These are phyloP conservation scores for Pulveroboletus frians DNA, from an alignment of 768 basidiomycete species.

Conservation along the genomic window DNA sequence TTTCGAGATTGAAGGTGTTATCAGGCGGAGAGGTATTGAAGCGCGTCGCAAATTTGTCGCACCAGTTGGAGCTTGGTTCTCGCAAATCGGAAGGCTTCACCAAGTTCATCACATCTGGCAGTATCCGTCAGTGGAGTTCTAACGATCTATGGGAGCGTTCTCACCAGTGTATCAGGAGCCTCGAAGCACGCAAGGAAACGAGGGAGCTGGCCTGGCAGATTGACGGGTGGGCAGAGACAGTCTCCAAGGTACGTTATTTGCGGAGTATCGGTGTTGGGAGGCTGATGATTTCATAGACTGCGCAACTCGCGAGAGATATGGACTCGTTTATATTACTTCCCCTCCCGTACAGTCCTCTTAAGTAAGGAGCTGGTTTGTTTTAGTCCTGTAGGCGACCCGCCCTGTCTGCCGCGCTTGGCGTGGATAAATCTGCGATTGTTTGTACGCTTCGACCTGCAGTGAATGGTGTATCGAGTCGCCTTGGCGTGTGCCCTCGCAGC, in stretches of 20 bases:
- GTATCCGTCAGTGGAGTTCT: slow-evolving; percentile 62
- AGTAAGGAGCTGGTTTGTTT: slow-evolving; percentile 37
- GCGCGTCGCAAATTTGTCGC: slow-evolving; percentile 83
- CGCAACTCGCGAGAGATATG: slow-evolving; percentile 83
- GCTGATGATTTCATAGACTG: slow-evolving; percentile 52
- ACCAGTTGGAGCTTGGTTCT: slow-evolving; percentile 91
- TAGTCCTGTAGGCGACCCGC: background rate
- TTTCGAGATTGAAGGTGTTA: slow-evolving; percentile 3
- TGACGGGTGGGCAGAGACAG: slow-evolving; percentile 94
- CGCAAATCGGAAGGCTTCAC: slow-evolving; percentile 77
- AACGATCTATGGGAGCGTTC: slow-evolving; percentile 5
- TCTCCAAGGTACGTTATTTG: slow-evolving; percentile 61
- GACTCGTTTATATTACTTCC: slow-evolving; percentile 79
- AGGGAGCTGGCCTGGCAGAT: slow-evolving; percentile 91
- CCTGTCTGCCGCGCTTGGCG: background rate
- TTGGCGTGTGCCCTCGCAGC: background rate
- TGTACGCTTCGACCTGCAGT: background rate
- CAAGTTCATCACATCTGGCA: slow-evolving; percentile 98
- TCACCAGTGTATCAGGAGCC: slow-evolving; percentile 40
- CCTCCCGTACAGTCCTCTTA: slow-evolving; percentile 79
- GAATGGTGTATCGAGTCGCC: background rate
- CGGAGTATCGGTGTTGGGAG: slow-evolving; percentile 10
- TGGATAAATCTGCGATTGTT: background rate
- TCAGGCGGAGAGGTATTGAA: slow-evolving; percentile 89
- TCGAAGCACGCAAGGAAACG: slow-evolving; percentile 76